Percentiles rank a stretch among this genome's conserved stretches.
These are phyloP conservation scores for Penicillium atrosanguineum DNA, from an alignment of 495 filamentous ascomycete species.

Conservation along the genomic window DNA sequence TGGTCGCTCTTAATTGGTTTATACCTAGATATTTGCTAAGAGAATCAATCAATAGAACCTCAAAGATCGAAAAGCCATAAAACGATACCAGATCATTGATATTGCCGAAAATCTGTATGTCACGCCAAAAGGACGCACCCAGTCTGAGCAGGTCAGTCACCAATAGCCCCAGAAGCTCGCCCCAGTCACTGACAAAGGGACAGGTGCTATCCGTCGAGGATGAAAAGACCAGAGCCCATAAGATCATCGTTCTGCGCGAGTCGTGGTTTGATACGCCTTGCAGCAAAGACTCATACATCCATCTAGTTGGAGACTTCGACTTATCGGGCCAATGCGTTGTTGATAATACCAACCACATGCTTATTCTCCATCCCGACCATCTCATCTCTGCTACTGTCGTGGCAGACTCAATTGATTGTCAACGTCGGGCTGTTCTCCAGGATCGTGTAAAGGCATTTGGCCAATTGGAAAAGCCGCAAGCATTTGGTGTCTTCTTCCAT, in stretches of 20 bases:
- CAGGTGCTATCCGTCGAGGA: slow-evolving; percentile 75
- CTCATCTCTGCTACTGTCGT: slow-evolving; percentile 91
- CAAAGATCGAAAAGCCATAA: slow-evolving; percentile 66
- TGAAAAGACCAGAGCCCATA: slow-evolving; percentile 62
- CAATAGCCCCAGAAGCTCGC: background rate
- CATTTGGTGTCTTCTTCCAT: slow-evolving; percentile 90
- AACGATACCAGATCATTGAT: slow-evolving; percentile 76
- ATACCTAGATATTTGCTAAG: slow-evolving; percentile 41
- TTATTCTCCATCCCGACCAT: slow-evolving; percentile 94
- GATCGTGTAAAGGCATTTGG: slow-evolving; percentile 87
- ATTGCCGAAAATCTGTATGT: slow-evolving; percentile 65
- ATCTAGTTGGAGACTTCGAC: slow-evolving; percentile 80
- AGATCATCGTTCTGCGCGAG: slow-evolving; percentile 73
- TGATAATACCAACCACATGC: slow-evolving; percentile 74
- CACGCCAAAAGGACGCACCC: slow-evolving; percentile 56
- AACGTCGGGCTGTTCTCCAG: slow-evolving; percentile 84
- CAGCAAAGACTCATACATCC: slow-evolving; percentile 69
- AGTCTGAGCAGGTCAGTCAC: slow-evolving; percentile 66
- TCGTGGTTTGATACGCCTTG: slow-evolving; percentile 82
- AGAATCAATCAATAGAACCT: slow-evolving; percentile 43
- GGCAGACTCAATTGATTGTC: slow-evolving; percentile 87
- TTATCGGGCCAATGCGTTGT: slow-evolving; percentile 63
- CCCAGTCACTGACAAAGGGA: slow-evolving; percentile 24
- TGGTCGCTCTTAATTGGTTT: slow-evolving; percentile 43
- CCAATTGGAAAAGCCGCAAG: slow-evolving; percentile 69